Base-by-base conservation (phyloP, 345 rosid genomes). In the Rhodamnia rubescens region DNA sequence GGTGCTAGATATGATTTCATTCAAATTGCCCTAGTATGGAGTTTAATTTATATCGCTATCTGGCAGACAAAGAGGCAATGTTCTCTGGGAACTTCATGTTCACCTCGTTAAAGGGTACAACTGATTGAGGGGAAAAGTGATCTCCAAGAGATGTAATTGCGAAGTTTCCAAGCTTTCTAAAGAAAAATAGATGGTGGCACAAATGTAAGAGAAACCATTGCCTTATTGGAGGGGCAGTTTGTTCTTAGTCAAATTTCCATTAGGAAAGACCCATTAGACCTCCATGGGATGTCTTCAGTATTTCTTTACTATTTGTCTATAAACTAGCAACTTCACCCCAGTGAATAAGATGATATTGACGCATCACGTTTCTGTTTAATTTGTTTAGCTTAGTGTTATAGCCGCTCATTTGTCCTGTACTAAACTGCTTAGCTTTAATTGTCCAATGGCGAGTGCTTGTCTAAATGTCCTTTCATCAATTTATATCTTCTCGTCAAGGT, bases 21-120 rank as follows among this genome's bases (percentile, higher is more conserved):
- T 36, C 11, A 20, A 15, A 36, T 36, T 36, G 80, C 47, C 13
- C 8, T 4, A 22, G 59, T 56, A 22, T 12, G 10, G 11, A 42
- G 80, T 9, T 69, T 69, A 69, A 69, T 52, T 53, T 55, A 85
- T 50, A 64, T 86, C 58, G 52, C 53, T 42, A 81, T 53, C 64
- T 82, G 74, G 92, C 97, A 97, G 98, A 94, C 88, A 95, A 93
- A 91, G 96, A 94, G 85, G 92, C 95, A 81, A 92, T 97, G 90
- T 94, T 91, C 87, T 95, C 98, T 26, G 98, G 99, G 84, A 95
- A 97, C 89, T 95, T 97, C 92, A 87, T 87, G 89, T 97, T 94
- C 93, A 95, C 93, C 81, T 83, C 94, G 24, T 89, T 94, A 93
- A 91, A 92, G 86, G 88, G 82, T 42, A 84, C 85, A 80, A 22